Evolutionary conservation across 306 rosid genomes (phyloP).

Genomic region (Trichosanthes truncata): DNA sequence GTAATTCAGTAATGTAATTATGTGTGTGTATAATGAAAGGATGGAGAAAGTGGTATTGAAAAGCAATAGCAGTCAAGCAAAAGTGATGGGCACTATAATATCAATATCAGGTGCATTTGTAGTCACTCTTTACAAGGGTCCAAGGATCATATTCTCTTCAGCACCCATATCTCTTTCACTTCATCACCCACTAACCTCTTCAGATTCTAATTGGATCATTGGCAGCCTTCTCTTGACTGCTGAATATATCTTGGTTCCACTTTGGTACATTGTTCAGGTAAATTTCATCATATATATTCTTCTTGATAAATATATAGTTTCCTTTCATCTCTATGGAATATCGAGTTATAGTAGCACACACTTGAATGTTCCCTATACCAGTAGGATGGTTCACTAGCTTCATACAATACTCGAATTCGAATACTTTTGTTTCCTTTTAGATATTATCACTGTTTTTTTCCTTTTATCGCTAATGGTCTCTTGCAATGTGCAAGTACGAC

Average conservation of each 20-base stretch:
- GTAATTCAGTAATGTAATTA: neutral
- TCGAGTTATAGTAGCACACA: too few relatives aligned
- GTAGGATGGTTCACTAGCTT: too few relatives aligned
- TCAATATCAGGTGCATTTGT: conserved; percentile 84
- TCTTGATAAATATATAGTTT: neutral
- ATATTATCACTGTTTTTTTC: too few relatives aligned
- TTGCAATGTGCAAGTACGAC: too few relatives aligned
- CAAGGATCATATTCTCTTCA: conserved; percentile 31
- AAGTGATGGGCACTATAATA: conserved; percentile 62
- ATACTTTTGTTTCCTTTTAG: too few relatives aligned
- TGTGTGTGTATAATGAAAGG: conserved; percentile 23
- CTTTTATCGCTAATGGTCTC: too few relatives aligned
- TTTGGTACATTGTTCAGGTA: conserved; percentile 80
- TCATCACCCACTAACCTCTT: conserved; percentile 15
- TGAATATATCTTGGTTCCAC: conserved; percentile 55
- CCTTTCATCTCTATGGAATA: too few relatives aligned
- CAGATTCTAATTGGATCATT: conserved; percentile 41
- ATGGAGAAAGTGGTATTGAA: conserved; percentile 55
- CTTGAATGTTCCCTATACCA: too few relatives aligned
- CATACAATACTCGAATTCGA: too few relatives aligned
- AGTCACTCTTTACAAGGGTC: conserved; percentile 75
- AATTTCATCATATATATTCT: neutral
- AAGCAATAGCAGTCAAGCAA: conserved; percentile 61
- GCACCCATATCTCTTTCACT: conserved; percentile 25
- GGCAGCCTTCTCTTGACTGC: conserved; percentile 64